Base-by-base conservation (phyloP, 768 basidiomycete genomes). In the Paxillus involutus region DNA sequence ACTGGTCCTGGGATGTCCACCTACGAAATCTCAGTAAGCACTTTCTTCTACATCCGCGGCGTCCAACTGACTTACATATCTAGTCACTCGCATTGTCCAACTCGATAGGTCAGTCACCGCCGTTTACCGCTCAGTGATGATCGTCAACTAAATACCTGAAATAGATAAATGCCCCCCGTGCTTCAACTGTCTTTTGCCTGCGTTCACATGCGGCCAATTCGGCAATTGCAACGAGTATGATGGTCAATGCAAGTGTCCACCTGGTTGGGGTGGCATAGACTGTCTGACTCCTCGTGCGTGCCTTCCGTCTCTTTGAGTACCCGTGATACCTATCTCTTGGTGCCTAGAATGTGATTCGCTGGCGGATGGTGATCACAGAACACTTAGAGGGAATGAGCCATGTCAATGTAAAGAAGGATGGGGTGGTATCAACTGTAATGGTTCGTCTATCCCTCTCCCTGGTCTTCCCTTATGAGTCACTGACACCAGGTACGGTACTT, bases 251-350 rank as follows among this genome's bases (percentile, higher is more conserved):
- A 87, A 93, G 65, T 99, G 97, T 64, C 94, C 94, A 1, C 82
- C 92, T 40, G 97, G 97, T n/a, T 99, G 95, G 85, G 92, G 94
- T 44, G 97, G 97, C 1, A 88, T 94, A 36, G 96, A 98, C 65
- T 99, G 97, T 73, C 73, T 97, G 49, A 82, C 83, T 8, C 96
- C 97, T 19, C 88, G 95, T 97, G 72, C 45, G 91, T 81, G 14
- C 37, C 44, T 35, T 47, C 39, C 36, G 13, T 39, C 37, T 6
- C 57, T 57, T 26, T 39, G 65, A 30, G 48, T 14, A 13, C n/a
- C 26, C 32, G 13, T 14, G 21, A 49, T n/a, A 17, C 44, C 57
- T 37, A 45, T 36, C 44, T 51, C 37, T 21, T 30, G 29, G 37
- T 12, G 44, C 32, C 9, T 54, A 97, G 94, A 97, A 65, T 98